phyloP scores from a whole-genome alignment of 306 rosid genomes.

The Casuarina equisetifolia region DNA sequence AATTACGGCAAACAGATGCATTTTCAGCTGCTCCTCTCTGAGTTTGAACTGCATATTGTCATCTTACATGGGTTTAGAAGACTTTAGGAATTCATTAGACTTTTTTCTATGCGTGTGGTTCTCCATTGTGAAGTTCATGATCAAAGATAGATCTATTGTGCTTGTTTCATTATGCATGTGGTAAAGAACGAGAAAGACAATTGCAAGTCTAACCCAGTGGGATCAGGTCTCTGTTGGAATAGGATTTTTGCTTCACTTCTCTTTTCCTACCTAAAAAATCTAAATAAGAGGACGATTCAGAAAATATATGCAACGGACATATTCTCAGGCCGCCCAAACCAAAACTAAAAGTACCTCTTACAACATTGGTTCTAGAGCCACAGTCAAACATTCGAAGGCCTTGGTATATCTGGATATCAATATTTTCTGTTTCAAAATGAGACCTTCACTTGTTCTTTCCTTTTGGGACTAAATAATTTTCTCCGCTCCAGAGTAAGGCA shows the following conservation, averaged over 20 bases:
- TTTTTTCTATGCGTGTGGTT: not conserved
- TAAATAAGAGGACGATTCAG: not conserved
- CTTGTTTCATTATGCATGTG: not conserved
- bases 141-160: not conserved
- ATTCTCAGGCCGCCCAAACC: not conserved
- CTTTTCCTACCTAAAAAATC: not conserved
- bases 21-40: not conserved
- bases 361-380: not conserved
- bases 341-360: not conserved
- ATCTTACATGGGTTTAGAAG: not conserved
- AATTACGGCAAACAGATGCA: not conserved
- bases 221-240: not conserved
- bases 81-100: not conserved
- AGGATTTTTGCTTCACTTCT: not conserved
- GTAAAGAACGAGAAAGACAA: not conserved
- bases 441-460: not conserved
- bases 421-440: slow-evolving; percentile 15
- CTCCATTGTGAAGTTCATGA: not conserved
- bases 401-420: slow-evolving; percentile 15
- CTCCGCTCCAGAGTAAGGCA: slow-evolving; percentile 61
- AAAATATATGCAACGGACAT: not conserved
- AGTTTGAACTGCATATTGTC: not conserved
- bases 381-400: slow-evolving; percentile 3
- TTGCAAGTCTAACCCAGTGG: not conserved
- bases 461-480: slow-evolving; percentile 8